Base-by-base conservation (phyloP, 1,284 basidiomycete genomes). In the Trichosporon sp. region DNA sequence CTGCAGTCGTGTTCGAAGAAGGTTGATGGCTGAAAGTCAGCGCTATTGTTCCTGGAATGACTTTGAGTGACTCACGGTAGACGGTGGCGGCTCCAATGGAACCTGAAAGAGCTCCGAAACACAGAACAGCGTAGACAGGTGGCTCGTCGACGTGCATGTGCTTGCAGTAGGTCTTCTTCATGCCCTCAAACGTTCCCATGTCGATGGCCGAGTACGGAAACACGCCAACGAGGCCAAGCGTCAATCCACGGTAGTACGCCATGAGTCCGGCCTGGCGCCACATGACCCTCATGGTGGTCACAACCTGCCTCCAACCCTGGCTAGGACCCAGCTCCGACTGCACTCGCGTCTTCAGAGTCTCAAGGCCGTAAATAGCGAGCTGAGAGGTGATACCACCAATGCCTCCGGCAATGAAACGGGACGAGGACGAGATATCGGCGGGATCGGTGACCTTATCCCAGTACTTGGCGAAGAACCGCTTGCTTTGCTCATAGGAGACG, bases 321-420 rank as follows among this genome's bases (percentile, higher is more conserved):
- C 72, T 73, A 27, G 83, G 81, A 11, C 85, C 74, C 7, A 88
- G 83, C 69, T 85, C 88, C 77, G 90, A 92, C 87, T 95, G 95
- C 88, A 96, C 92, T 86, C 93, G 89, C 2, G 92, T 95, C 87
- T 93, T 78, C 62, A 81, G 73, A 31, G 80, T 82, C 62, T 81
- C 80, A 21, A 81, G 73, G 3, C 79, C 80, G 67, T 82, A 82
- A 37, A 82, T 79, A 7, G 81, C 73, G n/a, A 99, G 85, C 83
- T 99, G 96, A 76, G 92, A 95, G 56, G 87, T 88, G 71, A 99
- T 89, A 56, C 96, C 96, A 58, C 95, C 96, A 44, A 99, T 86
- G 1, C 96, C 96, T 60, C 96, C 96, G 14, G 94, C 91, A 60
- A 99, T 79, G 82, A 99, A 99, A 14, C 96, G 87, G 76, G 91